A percentile compares a stretch with the other conserved stretches of the same genome.
phyloP scores from a whole-genome alignment of 2,329 filamentous ascomycete species.

The Alternaria longipes region DNA sequence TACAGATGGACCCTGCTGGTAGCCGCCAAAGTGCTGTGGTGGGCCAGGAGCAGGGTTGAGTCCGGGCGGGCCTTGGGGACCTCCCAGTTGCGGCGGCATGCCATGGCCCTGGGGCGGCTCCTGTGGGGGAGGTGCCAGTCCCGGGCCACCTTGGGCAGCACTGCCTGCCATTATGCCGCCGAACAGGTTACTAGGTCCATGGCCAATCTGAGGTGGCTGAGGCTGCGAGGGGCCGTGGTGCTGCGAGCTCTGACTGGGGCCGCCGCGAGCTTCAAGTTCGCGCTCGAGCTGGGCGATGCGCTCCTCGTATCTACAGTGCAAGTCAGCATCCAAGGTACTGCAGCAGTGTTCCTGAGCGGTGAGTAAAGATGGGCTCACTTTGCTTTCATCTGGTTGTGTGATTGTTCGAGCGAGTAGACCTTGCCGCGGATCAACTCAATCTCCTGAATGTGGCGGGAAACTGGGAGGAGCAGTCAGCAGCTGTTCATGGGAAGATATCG shows the following conservation, averaged over 20 bases:
- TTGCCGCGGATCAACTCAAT: conserved; percentile 94
- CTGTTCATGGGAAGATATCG: background rate
- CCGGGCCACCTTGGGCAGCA: conserved; percentile 81
- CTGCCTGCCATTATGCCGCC: conserved; percentile 94
- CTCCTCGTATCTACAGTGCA: conserved; percentile 83
- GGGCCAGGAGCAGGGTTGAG: conserved; percentile 65
- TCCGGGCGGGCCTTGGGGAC: conserved; percentile 79
- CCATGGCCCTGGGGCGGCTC: conserved; percentile 67
- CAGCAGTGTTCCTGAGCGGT: background rate
- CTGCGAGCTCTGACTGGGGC: conserved; percentile 72
- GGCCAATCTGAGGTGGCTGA: conserved; percentile 83
- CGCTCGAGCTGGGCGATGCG: conserved; percentile 86
- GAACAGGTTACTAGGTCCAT: conserved; percentile 89
- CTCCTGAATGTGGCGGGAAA: conserved; percentile 89
- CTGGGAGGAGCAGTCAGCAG: conserved; percentile 12
- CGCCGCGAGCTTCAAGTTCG: conserved; percentile 80
- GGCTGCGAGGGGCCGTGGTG: conserved; percentile 85
- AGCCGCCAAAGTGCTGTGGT: conserved; percentile 74
- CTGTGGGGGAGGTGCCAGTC: conserved; percentile 76
- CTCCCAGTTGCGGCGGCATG: conserved; percentile 68
- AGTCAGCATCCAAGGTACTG: conserved; percentile 18
- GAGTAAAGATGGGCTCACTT: conserved; percentile 70
- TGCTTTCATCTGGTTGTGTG: conserved; percentile 85
- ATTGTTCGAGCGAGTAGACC: conserved; percentile 91
- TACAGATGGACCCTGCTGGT: conserved; percentile 69